Evolutionary conservation across 139 green algal species (phyloP), one percentile per base, ranked within the genome.

Genomic region (Spirogloea muscicola): DNA sequence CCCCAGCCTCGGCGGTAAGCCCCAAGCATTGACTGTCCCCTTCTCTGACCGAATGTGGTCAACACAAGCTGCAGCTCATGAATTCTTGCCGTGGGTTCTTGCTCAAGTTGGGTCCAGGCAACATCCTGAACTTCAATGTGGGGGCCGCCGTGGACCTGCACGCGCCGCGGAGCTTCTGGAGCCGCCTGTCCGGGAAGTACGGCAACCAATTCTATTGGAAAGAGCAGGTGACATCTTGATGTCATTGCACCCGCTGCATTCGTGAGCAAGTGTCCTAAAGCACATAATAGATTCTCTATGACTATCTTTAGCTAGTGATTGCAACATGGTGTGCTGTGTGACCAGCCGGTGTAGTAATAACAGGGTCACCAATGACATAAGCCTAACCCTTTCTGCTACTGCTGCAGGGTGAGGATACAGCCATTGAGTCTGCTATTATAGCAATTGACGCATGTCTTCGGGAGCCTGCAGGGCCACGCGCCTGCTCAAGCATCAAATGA

Each of bases 101-200:
- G n/a, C n/a, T n/a, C n/a, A n/a, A n/a, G n/a, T n/a, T 33, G 41
- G 33, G 34, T 58, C 31, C 74, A 33, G 88, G 88, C 42, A 93
- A 97, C 84, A 93, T 98, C 67, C 84, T 98, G 2, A 98, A 98
- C 83, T 97, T 98, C 85, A 98, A 98, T 73, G 91, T 98, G 7
- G 93, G 94, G 0, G 39, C 75, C 1, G 87, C 84, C 48, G 79
- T 98, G n/a, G 93, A 98, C 82, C 83, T 97, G 61, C 49, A 89
- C 43, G 90, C 97, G 36, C 91, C 92, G 0, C 84, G 80, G 40
- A 93, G 80, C 68, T 98, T 98, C 78, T 98, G 94, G 94, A 86
- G 68, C 10, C 79, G 90, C 10, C 82, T 99, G 48, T 79, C 89
- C 1, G 91, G 90, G 39, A 96, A 96, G 78, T 99, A 90, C 74